Base-by-base conservation (phyloP, 345 rosid species). In the Dipteronia sinensis region DNA sequence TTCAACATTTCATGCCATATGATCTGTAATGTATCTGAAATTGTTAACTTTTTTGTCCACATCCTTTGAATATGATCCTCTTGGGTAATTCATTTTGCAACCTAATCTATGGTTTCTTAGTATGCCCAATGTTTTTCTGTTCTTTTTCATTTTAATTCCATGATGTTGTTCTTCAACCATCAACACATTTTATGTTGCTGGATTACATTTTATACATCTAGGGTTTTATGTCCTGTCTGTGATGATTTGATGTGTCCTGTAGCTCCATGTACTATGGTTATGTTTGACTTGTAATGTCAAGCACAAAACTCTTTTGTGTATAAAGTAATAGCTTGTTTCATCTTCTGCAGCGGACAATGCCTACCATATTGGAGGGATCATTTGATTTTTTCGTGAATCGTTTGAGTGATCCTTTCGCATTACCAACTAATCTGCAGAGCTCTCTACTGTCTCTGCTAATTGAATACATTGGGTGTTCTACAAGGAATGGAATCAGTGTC, bases 361-460 rank as follows among this genome's bases (percentile, higher is more conserved):
- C 87, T 12, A 81, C 85, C 79, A 88, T 78, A 67, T 81, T 94
- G 85, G 98, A 96, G 82, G 97, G 97, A 76, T 90, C 93, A 3
- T 91, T 92, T 86, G 97, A 96, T 51, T 86, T 91, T 87, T 90
- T 92, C 77, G 80, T 89, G 84, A 89, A 88, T 82, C 81, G 85
- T 85, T 82, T 91, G 79, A 86, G 77, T 79, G 82, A 80, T 74
- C 85, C 93, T 83, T 81, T 85, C 76, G 83, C 86, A 73, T 81
- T 88, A 63, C 86, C 94, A 20, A 76, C 78, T 80, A 83, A 85
- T 85, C 77, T 92, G 78, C 94, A 86, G 79, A 46, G 76, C 67
- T 89, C 98, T 65, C 81, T 92, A 44, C 85, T 96, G 76, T 82
- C 90, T 74, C 85, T 96, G 77, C 85, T 96, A 67, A 82, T 68